Conservation (phyloP, 257 asterid genomes). For the Eustoma russellianum region DNA sequence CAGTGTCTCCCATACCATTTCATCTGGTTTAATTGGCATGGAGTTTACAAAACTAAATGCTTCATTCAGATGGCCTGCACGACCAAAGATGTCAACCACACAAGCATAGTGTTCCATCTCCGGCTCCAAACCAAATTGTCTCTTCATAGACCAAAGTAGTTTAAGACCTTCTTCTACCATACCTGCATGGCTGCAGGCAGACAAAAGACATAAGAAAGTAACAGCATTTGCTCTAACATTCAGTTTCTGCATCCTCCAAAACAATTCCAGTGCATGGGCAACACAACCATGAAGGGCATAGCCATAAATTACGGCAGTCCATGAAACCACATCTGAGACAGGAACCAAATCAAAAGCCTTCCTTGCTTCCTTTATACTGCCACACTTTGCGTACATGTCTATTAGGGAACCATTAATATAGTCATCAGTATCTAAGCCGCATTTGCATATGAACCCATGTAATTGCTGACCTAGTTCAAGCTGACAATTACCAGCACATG, state of each 20-base stretch:
- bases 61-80: constrained; percentile 35
- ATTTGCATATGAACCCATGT: constrained; percentile 32
- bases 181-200: constrained; percentile 55
- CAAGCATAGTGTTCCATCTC: constrained; percentile 45
- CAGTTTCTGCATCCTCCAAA: constrained; percentile 30
- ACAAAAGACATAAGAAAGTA: constrained; percentile 43
- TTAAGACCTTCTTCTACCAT: constrained; percentile 42
- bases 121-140: constrained; percentile 28
- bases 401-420: constrained; percentile 35
- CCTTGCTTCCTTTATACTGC: constrained; percentile 36
- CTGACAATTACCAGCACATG: constrained; percentile 38
- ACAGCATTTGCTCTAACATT: constrained; percentile 27
- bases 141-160: constrained; percentile 33
- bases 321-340: constrained; percentile 37
- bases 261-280: constrained; percentile 28
- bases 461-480: constrained; percentile 39
- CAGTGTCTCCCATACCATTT: constrained; percentile 40
- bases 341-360: constrained; percentile 27
- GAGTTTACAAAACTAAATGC: constrained; percentile 30
- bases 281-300: constrained; percentile 44
- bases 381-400: constrained; percentile 54
- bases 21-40: constrained; percentile 39
- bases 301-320: constrained; percentile 44
- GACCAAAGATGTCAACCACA: constrained; percentile 45
- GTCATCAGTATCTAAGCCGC: constrained; percentile 24